Conservation (phyloP, 768 basidiomycete species). For the Gloeophyllum trabeum region DNA sequence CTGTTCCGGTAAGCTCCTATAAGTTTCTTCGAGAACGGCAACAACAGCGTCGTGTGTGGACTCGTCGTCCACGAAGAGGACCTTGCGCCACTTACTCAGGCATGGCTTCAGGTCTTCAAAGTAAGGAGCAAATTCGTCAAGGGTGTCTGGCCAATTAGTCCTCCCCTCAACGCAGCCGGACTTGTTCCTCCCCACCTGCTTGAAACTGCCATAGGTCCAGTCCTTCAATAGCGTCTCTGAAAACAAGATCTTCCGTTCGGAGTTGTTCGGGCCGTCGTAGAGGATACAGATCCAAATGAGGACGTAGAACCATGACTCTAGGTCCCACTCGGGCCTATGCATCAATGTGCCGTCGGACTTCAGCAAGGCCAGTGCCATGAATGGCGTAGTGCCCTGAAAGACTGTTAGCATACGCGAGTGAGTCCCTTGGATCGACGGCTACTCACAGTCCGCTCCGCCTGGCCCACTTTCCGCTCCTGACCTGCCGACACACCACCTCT, state of each 20-base stretch:
- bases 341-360: neutral
- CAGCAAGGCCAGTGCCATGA: neutral
- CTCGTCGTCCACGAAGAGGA: neutral
- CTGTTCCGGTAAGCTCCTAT: neutral
- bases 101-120: neutral
- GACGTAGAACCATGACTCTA: neutral
- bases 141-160: neutral
- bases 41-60: neutral
- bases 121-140: neutral
- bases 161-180: neutral
- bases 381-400: conserved; percentile 1
- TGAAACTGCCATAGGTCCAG: neutral
- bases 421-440: neutral
- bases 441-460: neutral
- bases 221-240: neutral
- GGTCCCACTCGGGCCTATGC: neutral
- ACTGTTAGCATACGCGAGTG: neutral
- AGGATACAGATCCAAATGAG: neutral
- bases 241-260: neutral
- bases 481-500: too few relatives aligned
- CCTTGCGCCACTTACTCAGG: neutral
- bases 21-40: neutral
- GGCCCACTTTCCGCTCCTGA: neutral
- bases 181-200: neutral
- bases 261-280: neutral